These are phyloP conservation scores for Barnettozyma wickerhamii DNA, from an alignment of 805 yeast genomes.

Conservation along the genomic window DNA sequence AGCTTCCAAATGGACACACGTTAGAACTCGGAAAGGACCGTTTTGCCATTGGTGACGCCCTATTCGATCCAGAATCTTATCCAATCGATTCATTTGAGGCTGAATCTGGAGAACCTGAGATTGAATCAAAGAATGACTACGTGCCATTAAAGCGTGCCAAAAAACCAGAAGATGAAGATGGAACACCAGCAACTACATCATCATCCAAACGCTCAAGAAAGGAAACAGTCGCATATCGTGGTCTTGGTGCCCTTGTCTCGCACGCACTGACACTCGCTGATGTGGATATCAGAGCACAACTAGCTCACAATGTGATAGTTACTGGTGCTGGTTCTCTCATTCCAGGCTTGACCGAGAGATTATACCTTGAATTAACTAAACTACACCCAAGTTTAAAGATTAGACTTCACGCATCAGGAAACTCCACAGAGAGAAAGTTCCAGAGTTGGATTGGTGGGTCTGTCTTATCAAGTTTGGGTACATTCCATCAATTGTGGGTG, in stretches of 20 bases:
- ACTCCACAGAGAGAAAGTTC: constrained; percentile 67
- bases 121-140: constrained; percentile 51
- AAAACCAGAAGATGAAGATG: constrained; percentile 28
- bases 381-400: constrained; percentile 82
- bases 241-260: constrained; percentile 57
- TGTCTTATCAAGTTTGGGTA: constrained; percentile 81
- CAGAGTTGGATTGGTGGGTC: constrained; percentile 93
- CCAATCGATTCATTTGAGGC: constrained; percentile 33
- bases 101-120: constrained; percentile 50
- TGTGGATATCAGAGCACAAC: constrained; percentile 76
- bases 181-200: constrained; percentile 19
- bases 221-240: constrained; percentile 30
- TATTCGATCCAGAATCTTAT: constrained; percentile 58
- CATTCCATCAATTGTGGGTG: constrained; percentile 95
- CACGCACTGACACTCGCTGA: constrained; percentile 58
- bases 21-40: constrained; percentile 59
- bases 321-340: constrained; percentile 81
- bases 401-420: constrained; percentile 78
- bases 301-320: constrained; percentile 83
- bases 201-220: constrained; percentile 26
- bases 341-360: constrained; percentile 76
- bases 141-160: constrained; percentile 65
- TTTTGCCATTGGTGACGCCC: constrained; percentile 61
- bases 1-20: constrained; percentile 72
- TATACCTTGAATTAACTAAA: constrained; percentile 63